Percentiles rank a stretch among this genome's conserved stretches.
These are phyloP conservation scores for Termitomyces sp. DNA, from an alignment of 768 basidiomycete genomes.

Conservation along the genomic window DNA sequence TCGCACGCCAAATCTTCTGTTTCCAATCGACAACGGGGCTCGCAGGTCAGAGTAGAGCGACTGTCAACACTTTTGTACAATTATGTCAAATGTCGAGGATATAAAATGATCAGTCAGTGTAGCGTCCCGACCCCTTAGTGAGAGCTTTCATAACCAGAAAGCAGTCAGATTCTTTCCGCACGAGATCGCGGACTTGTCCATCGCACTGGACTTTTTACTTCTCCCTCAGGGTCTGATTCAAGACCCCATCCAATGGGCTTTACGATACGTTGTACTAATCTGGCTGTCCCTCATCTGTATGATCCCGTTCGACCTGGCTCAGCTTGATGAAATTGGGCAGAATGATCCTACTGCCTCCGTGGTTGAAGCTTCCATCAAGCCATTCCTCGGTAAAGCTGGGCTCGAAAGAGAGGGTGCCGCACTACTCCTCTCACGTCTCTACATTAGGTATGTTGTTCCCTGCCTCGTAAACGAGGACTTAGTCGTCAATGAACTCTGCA, in stretches of 20 bases:
- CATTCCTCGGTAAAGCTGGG: slow-evolving; percentile 60
- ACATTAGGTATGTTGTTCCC: slow-evolving; percentile 60
- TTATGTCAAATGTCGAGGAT: slow-evolving; percentile 84
- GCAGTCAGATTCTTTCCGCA: slow-evolving; percentile 94
- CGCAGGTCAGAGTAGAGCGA: slow-evolving; percentile 37
- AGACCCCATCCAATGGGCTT: slow-evolving; percentile 56
- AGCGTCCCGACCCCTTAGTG: neutral
- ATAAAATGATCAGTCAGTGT: slow-evolving; percentile 83
- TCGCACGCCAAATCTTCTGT: slow-evolving; percentile 39
- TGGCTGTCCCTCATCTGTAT: slow-evolving; percentile 95
- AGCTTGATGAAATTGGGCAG: slow-evolving; percentile 66
- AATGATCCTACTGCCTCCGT: slow-evolving; percentile 45
- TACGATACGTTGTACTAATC: slow-evolving; percentile 78
- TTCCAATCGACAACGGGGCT: slow-evolving; percentile 22
- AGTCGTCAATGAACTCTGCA: slow-evolving; percentile 16
- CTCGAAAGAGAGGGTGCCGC: slow-evolving; percentile 83
- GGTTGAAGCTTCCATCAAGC: slow-evolving; percentile 55
- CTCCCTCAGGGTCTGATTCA: slow-evolving; percentile 36
- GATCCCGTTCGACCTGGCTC: slow-evolving; percentile 86
- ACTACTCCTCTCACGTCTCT: slow-evolving; percentile 74
- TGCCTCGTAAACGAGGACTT: neutral
- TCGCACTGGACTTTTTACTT: slow-evolving; percentile 64
- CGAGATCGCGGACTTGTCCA: slow-evolving; percentile 73
- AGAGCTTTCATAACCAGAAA: slow-evolving; percentile 12
- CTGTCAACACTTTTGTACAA: slow-evolving; percentile 64